These are phyloP conservation scores for Geotrichum cucujoidarum DNA, from an alignment of 1,139 yeast genomes.

Conservation along the genomic window DNA sequence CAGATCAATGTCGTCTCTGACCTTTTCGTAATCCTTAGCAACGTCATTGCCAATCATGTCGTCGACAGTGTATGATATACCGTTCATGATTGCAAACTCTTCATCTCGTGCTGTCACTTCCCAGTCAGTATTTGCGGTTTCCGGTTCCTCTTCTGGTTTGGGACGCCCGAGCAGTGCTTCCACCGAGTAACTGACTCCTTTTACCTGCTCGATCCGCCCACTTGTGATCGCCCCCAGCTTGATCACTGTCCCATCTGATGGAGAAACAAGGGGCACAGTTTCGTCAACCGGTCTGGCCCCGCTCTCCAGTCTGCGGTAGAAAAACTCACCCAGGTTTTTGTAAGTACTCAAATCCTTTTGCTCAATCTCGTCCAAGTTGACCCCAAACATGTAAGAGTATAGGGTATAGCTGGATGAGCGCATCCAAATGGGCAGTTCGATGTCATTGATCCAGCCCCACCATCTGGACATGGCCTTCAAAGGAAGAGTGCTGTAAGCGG, in stretches of 20 bases:
- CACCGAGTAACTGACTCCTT: conserved; percentile 89
- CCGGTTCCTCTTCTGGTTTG: conserved; percentile 32
- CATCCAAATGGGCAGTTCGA: conserved; percentile 82
- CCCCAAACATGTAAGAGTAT: conserved; percentile 80
- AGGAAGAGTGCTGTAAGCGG: conserved; percentile 86
- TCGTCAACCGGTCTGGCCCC: conserved; percentile 72
- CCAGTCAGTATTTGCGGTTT: conserved; percentile 30
- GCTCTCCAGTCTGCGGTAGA: conserved; percentile 74
- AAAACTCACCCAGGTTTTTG: conserved; percentile 80
- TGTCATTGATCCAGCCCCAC: conserved; percentile 89
- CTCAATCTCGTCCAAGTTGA: conserved; percentile 81
- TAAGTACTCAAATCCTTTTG: conserved; percentile 74
- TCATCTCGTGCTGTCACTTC: conserved; percentile 54
- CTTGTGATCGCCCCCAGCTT: conserved; percentile 76
- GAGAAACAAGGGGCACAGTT: conserved; percentile 66
- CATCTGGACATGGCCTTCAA: conserved; percentile 83
- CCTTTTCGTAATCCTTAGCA: conserved; percentile 20
- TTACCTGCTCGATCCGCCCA: conserved; percentile 92
- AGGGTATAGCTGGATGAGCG: conserved; percentile 75
- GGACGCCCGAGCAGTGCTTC: conserved; percentile 74
- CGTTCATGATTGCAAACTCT: conserved; percentile 74
- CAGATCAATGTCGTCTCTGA: conserved; percentile 36
- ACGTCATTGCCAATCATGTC: conserved; percentile 53
- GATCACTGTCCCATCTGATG: conserved; percentile 87
- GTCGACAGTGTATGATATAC: conserved; percentile 66